Conservation (phyloP, 768 basidiomycete genomes). For the Amanita pseudoporphyria region DNA sequence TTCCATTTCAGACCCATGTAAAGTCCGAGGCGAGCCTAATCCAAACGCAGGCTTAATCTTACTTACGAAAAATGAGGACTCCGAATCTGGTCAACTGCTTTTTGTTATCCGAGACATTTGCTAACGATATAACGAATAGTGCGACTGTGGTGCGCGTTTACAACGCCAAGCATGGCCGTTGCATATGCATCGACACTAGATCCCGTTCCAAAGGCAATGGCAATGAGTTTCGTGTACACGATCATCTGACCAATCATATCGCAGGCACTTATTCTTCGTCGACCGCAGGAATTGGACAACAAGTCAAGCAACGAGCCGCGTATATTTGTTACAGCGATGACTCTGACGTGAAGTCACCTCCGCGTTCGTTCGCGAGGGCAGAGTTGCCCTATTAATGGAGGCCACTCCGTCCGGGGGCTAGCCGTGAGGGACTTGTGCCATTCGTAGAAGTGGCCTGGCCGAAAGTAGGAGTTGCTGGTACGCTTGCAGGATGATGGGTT, state of each 20-base stretch:
- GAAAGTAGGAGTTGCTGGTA: conserved; percentile 11
- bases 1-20: conserved; percentile 17
- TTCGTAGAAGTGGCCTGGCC: not conserved
- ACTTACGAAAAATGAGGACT: conserved; percentile 35
- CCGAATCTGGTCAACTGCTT: not conserved
- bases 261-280: conserved; percentile 34
- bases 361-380: too few relatives aligned
- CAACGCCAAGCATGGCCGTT: conserved; percentile 74
- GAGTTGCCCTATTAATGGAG: not conserved
- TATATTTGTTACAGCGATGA: conserved; percentile 50
- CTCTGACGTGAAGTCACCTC: conserved; percentile 17
- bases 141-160: conserved; percentile 78
- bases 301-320: conserved; percentile 22
- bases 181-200: conserved; percentile 51
- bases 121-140: conserved; percentile 26
- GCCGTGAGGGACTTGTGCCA: not conserved
- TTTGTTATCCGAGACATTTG: not conserved
- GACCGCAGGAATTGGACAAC: conserved; percentile 17
- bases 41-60: conserved; percentile 57
- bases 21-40: conserved; percentile 27
- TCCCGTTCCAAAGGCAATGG: conserved; percentile 49
- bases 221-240: not conserved
- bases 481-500: conserved; percentile 1
- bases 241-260: not conserved
- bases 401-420: not conserved